A percentile compares a stretch with the other conserved stretches of the same genome.
Evolutionary conservation across 352 stramenopile genomes (phyloP).

Genomic region (Globisporangium spinosum): DNA sequence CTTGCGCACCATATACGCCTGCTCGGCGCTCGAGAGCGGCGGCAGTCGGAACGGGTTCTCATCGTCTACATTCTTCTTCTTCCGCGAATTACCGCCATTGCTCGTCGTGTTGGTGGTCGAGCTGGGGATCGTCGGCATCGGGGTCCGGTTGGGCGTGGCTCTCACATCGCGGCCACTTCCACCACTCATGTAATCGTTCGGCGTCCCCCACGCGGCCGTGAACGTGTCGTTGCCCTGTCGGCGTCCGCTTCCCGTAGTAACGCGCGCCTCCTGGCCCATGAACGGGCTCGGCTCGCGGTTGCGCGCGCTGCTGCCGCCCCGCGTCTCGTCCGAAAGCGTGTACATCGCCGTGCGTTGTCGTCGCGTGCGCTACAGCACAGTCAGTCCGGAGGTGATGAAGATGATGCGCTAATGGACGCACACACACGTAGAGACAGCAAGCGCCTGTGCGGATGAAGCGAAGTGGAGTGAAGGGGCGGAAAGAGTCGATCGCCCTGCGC

Average conservation of each 20-base stretch:
- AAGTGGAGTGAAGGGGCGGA: background rate
- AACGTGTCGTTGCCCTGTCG: slow-evolving; percentile 18
- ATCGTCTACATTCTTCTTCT: slow-evolving; percentile 9
- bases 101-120: background rate
- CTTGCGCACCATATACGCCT: slow-evolving; percentile 61
- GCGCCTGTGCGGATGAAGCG: background rate
- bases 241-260: background rate
- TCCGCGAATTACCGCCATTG: background rate
- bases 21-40: slow-evolving; percentile 36
- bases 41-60: slow-evolving; percentile 23
- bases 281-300: slow-evolving; percentile 20
- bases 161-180: background rate
- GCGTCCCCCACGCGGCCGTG: slow-evolving; percentile 9
- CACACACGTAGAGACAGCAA: background rate
- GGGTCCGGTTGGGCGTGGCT: background rate
- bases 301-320: slow-evolving; percentile 10
- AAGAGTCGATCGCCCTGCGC: background rate
- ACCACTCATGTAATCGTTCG: background rate
- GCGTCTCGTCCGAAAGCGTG: slow-evolving; percentile 16
- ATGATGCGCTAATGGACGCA: background rate
- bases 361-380: background rate
- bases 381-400: background rate
- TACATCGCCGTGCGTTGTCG: slow-evolving; percentile 8
- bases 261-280: background rate
- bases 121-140: background rate